A percentile compares a stretch with the other conserved stretches of the same genome.
Evolutionary conservation across 1,284 basidiomycete genomes (phyloP).

Genomic region (Lignosus rhinocerotis): DNA sequence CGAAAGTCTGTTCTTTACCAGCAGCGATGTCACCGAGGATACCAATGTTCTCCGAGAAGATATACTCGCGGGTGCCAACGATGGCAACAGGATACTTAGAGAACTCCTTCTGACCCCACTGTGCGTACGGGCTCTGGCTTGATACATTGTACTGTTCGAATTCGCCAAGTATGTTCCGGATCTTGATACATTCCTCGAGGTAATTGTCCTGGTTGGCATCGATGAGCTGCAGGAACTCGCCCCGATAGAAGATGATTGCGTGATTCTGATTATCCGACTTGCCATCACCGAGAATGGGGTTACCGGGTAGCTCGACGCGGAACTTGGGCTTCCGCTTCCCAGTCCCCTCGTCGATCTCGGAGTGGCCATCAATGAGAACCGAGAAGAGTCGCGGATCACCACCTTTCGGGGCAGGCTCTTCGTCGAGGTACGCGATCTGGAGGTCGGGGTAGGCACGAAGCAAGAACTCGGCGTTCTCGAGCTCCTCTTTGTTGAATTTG

Average conservation of each 20-base stretch:
- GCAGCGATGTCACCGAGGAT: slow-evolving; percentile 99
- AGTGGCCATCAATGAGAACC: slow-evolving; percentile 95
- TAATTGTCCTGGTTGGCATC: slow-evolving; percentile 99
- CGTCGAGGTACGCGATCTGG: slow-evolving; percentile 98
- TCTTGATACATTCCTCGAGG: slow-evolving; percentile 98
- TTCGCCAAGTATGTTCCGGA: slow-evolving; percentile 95
- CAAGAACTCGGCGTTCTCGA: slow-evolving; percentile 98
- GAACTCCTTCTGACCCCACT: slow-evolving; percentile 92
- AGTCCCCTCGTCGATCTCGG: slow-evolving; percentile 87
- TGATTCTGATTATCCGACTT: slow-evolving; percentile 99
- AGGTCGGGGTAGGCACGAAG: slow-evolving; percentile 97
- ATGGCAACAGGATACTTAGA: slow-evolving; percentile 93
- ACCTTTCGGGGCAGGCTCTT: slow-evolving; percentile 88
- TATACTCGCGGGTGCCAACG: slow-evolving; percentile 98
- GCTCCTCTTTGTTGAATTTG: slow-evolving; percentile 99
- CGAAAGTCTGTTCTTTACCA: slow-evolving; percentile 99
- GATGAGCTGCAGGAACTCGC: slow-evolving; percentile 98
- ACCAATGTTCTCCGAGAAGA: slow-evolving; percentile 99
- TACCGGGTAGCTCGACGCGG: slow-evolving; percentile 95
- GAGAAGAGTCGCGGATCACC: slow-evolving; percentile 93
- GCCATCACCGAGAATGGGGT: slow-evolving; percentile 99
- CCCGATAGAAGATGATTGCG: slow-evolving; percentile 98
- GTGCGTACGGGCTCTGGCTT: slow-evolving; percentile 92
- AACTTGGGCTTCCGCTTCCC: slow-evolving; percentile 97
- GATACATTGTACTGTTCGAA: slow-evolving; percentile 96